Conservation (phyloP, 208 protist genomes). For the Sergeia podlipaevii region DNA sequence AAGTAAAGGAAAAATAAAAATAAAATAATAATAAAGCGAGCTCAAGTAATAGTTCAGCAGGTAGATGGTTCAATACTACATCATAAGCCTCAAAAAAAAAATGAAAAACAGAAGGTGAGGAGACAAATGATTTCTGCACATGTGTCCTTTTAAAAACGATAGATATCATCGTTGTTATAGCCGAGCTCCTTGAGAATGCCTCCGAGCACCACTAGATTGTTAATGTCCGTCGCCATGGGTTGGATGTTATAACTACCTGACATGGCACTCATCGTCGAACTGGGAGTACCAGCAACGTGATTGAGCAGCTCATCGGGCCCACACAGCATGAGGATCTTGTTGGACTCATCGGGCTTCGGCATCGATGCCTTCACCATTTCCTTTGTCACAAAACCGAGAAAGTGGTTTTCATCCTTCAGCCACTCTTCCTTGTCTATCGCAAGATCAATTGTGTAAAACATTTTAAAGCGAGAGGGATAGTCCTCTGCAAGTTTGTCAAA, state of each 20-base stretch:
- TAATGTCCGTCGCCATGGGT: constrained; percentile 78
- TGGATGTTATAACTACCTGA: constrained; percentile 75
- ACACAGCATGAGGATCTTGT: constrained; percentile 89
- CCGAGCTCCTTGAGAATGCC: constrained; percentile 80
- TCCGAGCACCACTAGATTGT: constrained; percentile 72
- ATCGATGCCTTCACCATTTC: constrained; percentile 79
- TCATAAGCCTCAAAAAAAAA: no score
- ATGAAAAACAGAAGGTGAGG: constrained; percentile 7
- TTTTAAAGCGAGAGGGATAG: constrained; percentile 67
- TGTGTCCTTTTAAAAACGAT: constrained; percentile 63
- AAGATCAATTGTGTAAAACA: constrained; percentile 91
- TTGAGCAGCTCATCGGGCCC: constrained; percentile 83
- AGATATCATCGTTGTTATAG: constrained; percentile 82
- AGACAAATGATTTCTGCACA: background rate
- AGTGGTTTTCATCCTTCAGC: constrained; percentile 54
- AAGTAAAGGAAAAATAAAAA: constrained; percentile 10
- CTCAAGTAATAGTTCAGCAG: background rate
- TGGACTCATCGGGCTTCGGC: constrained; percentile 67
- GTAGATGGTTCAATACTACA: background rate
- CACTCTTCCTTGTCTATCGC: constrained; percentile 74
- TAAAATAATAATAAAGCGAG: constrained; percentile 5
- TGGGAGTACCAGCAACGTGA: constrained; percentile 77
- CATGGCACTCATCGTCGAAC: constrained; percentile 72
- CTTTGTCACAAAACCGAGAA: constrained; percentile 65
- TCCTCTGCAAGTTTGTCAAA: constrained; percentile 80